Conservation (phyloP, 2,329 filamentous ascomycete genomes). For the Stachybotrys chlorohalonatus region DNA sequence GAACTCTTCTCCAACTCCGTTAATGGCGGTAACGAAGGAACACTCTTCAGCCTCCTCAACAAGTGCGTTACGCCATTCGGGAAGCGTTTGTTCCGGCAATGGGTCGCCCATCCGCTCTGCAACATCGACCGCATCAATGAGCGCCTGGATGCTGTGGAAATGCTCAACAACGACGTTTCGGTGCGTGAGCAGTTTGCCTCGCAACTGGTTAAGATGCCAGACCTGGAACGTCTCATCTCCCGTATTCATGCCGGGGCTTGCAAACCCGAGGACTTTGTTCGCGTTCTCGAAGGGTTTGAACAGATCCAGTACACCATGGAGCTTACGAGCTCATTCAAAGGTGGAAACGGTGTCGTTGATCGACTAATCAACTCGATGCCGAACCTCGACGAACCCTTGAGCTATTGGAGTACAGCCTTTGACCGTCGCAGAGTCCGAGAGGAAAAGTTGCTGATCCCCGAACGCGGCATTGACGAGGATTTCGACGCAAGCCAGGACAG, state of each 20-base stretch:
- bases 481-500: constrained; percentile 76
- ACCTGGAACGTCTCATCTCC: constrained; percentile 88
- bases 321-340: constrained; percentile 62
- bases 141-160: constrained; percentile 85
- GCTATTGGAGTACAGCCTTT: constrained; percentile 87
- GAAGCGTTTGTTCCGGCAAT: constrained; percentile 90
- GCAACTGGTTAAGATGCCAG: constrained; percentile 83
- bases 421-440: constrained; percentile 72
- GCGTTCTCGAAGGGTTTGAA: constrained; percentile 90
- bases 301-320: constrained; percentile 94
- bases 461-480: constrained; percentile 79
- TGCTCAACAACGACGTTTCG: constrained; percentile 73
- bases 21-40: constrained; percentile 77
- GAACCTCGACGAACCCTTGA: constrained; percentile 62
- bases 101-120: constrained; percentile 92
- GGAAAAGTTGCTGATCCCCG: constrained; percentile 74
- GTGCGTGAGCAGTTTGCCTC: constrained; percentile 82
- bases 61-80: constrained; percentile 94
- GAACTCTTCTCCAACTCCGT: constrained; percentile 92
- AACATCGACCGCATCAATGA: constrained; percentile 85
- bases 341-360: constrained; percentile 76
- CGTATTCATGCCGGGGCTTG: constrained; percentile 89
- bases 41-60: constrained; percentile 83
- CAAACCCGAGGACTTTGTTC: constrained; percentile 84
- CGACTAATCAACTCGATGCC: constrained; percentile 81